Percentiles rank a stretch among this genome's conserved stretches.
These are phyloP conservation scores for Schoenoplectus tabernaemontani DNA, from an alignment of 202 grass and related monocot genomes.

Conservation along the genomic window DNA sequence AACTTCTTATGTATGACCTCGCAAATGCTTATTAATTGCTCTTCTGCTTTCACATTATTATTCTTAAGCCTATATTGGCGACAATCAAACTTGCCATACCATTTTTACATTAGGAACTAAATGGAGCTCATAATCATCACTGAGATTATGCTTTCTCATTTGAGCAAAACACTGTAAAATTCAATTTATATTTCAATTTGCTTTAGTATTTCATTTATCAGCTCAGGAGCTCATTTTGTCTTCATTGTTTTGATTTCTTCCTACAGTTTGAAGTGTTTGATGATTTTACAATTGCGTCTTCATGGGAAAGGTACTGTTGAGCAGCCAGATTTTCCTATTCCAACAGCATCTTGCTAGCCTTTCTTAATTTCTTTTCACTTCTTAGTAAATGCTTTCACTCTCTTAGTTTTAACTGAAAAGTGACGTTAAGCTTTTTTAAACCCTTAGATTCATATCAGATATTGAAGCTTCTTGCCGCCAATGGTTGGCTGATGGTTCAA, in stretches of 20 bases:
- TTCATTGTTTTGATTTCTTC: conserved; percentile 9
- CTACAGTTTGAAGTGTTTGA: conserved; percentile 67
- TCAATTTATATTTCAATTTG: neutral
- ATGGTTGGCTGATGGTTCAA: conserved; percentile 82
- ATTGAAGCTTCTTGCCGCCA: conserved; percentile 88
- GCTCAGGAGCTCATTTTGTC: neutral
- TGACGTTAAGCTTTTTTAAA: conserved; percentile 12
- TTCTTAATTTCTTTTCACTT: no score
- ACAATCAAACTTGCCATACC: neutral
- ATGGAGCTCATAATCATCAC: neutral
- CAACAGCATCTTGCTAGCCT: neutral
- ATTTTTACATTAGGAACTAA: neutral
- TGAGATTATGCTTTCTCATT: neutral
- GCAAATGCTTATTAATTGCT: neutral
- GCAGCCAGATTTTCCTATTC: conserved; percentile 4
- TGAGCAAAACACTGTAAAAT: neutral
- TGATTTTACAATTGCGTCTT: conserved; percentile 96
- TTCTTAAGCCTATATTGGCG: neutral
- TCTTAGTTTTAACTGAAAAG: neutral
- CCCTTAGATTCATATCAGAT: conserved; percentile 91
- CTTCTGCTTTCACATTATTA: neutral
- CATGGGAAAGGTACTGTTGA: conserved; percentile 83
- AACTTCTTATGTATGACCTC: neutral
- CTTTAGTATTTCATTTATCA: conserved; percentile 3
- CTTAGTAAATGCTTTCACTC: neutral